A percentile compares a stretch with the other conserved stretches of the same genome.
Evolutionary conservation across 2,329 filamentous ascomycete species (phyloP).

Genomic region (Thielaviopsis euricoi): DNA sequence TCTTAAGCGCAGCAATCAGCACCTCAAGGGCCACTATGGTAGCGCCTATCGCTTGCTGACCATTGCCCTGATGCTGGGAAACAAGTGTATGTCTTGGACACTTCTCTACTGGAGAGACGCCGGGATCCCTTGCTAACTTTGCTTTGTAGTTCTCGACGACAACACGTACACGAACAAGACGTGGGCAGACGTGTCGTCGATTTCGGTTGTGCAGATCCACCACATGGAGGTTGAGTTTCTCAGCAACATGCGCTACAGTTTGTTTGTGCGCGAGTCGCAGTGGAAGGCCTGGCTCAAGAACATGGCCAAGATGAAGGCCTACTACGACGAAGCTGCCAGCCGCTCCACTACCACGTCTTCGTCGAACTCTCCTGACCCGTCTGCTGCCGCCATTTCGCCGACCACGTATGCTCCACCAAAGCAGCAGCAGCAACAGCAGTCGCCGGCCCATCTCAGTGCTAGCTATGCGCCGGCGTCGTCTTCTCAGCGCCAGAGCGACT

Average conservation of each 20-base stretch:
- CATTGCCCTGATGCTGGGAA: slow-evolving; percentile 91
- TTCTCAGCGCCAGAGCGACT: not conserved
- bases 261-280: slow-evolving; percentile 70
- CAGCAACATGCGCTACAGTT: slow-evolving; percentile 92
- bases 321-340: slow-evolving; percentile 53
- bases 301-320: slow-evolving; percentile 66
- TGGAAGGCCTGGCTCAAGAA: slow-evolving; percentile 81
- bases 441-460: slow-evolving; percentile 6
- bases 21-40: slow-evolving; percentile 76
- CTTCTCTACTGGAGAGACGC: not conserved
- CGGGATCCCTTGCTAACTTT: not conserved
- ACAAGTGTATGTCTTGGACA: slow-evolving; percentile 55
- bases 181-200: slow-evolving; percentile 94
- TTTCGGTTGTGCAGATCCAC: slow-evolving; percentile 87
- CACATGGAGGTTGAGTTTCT: slow-evolving; percentile 99
- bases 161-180: slow-evolving; percentile 99
- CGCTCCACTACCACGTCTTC: slow-evolving; percentile 19
- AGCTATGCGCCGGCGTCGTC: not conserved
- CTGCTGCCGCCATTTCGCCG: not conserved
- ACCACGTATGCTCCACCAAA: not conserved
- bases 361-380: not conserved
- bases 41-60: slow-evolving; percentile 89
- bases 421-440: slow-evolving; percentile 1
- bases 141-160: slow-evolving; percentile 62
- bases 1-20: slow-evolving; percentile 76